Base-by-base conservation (phyloP, 805 yeast species). In the Cyberlindnera euphorbiae region DNA sequence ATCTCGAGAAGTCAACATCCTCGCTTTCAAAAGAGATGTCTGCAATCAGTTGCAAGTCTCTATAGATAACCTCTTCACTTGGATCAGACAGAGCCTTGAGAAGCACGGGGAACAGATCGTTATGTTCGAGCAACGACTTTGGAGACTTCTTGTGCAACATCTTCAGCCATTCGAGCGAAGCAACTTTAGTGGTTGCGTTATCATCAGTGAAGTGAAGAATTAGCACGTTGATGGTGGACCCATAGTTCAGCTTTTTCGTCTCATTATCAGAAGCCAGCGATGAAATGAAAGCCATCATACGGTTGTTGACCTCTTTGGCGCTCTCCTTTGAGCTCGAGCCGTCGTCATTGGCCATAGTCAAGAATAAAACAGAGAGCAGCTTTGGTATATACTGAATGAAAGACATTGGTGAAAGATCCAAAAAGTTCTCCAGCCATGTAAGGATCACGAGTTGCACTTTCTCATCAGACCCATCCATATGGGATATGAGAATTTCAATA, bases 161-260 rank as follows among this genome's bases (percentile, higher is more conserved):
- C 12, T 79, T 77, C 22, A 93, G 66, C 98, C 98, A 93, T 45
- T 89, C 95, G 24, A 93, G 63, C 17, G 93, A 80, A 0, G 94
- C 86, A 23, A 87, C 70, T 40, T 93, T 71, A 0, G 96, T 83
- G 19, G 79, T 77, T 42, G 87, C 95, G 47, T 84, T 80, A 35
- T 82, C 86, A 45, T 76, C 79, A 39, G 77, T 60, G 42, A 83
- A 78, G 53, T 88, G 95, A 27, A 77, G 56, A 4, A 86, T 79
- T 38, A 90, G 67, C 5, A 82, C 79, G 39, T 79, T 78, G 27
- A 88, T 77, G 1, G 87, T 78, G 6, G 82, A 63, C 0, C 77
- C 63, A 42, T 76, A 73, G 49, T 76, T 77, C 11, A 73, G 49
- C 32, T 55, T 46, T 23, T 45, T 46, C n/a, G 52, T 55, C n/a